Evolutionary conservation across 2,329 filamentous ascomycete species (phyloP), one percentile per base, ranked within the genome.

Genomic region (Mollisia scopiformis): DNA sequence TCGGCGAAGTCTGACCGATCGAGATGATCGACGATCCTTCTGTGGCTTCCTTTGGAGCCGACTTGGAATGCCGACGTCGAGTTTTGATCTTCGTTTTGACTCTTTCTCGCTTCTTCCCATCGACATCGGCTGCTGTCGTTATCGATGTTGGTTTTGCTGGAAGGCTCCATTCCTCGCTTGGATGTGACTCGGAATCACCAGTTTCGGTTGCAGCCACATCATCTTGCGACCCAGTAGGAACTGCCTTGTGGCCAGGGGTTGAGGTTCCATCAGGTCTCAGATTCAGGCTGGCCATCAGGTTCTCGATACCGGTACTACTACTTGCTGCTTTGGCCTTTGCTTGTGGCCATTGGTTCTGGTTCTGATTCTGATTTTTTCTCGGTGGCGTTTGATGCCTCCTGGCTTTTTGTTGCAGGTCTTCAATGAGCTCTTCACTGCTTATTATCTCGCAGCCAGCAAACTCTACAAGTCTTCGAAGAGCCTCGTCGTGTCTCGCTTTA

Each of bases 401-500:
- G 46, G 55, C 56, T 61, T 70, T 67, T 63, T 66, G 62, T 55
- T 66, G 58, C 35, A 69, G 37, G 23, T 69, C 61, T 21, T 64
- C 49, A 43, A 71, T 67, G 14, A 73, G 62, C 23, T 70, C 70
- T 31, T 57, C 51, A 51, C 71, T 72, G 19, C 28, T 72, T 30
- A 70, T 68, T 58, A 72, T 62, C 62, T 72, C 68, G 61, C 73
- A 71, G 27, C 72, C 71, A 57, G 73, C 73, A 58, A 68, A 69
- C 61, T 72, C 62, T 28, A 60, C 62, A 56, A 73, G 54, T 64
- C 67, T 62, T 19, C 63, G 61, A 31, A 74, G 56, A 31, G 72
- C 73, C 59, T 75, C 73, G 21, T 73, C 73, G 59, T 96, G 92
- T 46, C 92, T 86, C 19, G 79, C 75, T 60, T 87, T 84, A 68